Percentiles rank a stretch among this genome's conserved stretches.
These are phyloP conservation scores for Suhomyces bolitotheri DNA, from an alignment of 1,139 yeast genomes.

Conservation along the genomic window DNA sequence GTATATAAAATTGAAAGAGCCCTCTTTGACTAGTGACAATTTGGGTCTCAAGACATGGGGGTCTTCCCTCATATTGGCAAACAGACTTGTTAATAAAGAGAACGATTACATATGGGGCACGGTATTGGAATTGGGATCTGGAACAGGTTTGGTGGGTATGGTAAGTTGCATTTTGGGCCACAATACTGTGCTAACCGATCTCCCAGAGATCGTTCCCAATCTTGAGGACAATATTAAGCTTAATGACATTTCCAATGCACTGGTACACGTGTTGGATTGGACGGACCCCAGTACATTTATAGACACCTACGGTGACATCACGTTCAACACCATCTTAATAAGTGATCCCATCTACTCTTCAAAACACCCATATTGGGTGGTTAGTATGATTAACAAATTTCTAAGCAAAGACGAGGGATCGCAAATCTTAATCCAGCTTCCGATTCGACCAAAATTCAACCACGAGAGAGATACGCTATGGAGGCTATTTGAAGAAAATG, in stretches of 20 bases:
- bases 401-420: constrained; percentile 36
- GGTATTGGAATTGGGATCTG: constrained; percentile 84
- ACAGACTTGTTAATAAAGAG: constrained; percentile 40
- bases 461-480: constrained; percentile 63
- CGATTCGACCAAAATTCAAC: constrained; percentile 67
- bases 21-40: constrained; percentile 82
- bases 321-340: constrained; percentile 61
- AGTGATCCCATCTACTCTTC: constrained; percentile 90
- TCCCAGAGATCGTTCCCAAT: constrained; percentile 75
- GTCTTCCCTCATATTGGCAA: constrained; percentile 71
- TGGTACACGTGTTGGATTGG: constrained; percentile 76
- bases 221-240: constrained; percentile 54
- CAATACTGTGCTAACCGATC: constrained; percentile 66
- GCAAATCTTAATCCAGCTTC: constrained; percentile 67
- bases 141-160: constrained; percentile 90
- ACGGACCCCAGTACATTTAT: constrained; percentile 49
- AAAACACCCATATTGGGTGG: constrained; percentile 75
- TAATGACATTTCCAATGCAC: constrained; percentile 40
- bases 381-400: constrained; percentile 51
- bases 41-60: constrained; percentile 97
- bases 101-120: constrained; percentile 34
- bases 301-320: constrained; percentile 21
- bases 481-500: constrained; percentile 44
- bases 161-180: constrained; percentile 53
- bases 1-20: constrained; percentile 63